These are phyloP conservation scores for Cladophialophora chaetospira DNA, from an alignment of 2,329 filamentous ascomycete species.

Conservation along the genomic window DNA sequence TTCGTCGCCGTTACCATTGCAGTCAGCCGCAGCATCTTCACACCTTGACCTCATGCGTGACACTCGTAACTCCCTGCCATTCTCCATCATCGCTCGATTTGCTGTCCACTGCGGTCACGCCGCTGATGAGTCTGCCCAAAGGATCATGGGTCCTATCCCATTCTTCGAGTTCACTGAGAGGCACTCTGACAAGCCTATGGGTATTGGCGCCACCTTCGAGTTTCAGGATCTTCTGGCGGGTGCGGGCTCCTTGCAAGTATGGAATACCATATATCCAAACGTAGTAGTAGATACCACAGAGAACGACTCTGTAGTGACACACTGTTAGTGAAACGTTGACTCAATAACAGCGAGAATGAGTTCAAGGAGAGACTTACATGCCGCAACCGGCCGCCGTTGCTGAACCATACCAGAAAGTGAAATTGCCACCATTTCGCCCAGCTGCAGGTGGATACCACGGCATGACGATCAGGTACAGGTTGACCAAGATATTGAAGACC, in stretches of 20 bases:
- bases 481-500: conserved; percentile 60
- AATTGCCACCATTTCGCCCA: conserved; percentile 62
- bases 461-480: conserved; percentile 66
- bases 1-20: too few species aligned
- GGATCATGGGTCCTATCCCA: not conserved
- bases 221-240: conserved; percentile 57
- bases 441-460: conserved; percentile 70
- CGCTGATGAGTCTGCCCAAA: not conserved
- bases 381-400: conserved; percentile 66
- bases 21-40: too few species aligned
- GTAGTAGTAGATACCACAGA: conserved; percentile 60
- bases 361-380: conserved; percentile 51
- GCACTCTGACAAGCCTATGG: not conserved
- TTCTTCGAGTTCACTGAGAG: not conserved
- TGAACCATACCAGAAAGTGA: conserved; percentile 73
- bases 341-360: not conserved
- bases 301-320: not conserved
- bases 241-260: conserved; percentile 53
- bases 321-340: not conserved
- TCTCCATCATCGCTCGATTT: not conserved
- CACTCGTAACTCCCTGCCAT: not conserved
- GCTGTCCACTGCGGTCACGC: not conserved
- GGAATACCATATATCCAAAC: conserved; percentile 62
- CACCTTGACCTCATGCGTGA: not conserved
- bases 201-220: conserved; percentile 47